phyloP scores from a whole-genome alignment of 2,329 filamentous ascomycete genomes.

The Macrophomina phaseolina region DNA sequence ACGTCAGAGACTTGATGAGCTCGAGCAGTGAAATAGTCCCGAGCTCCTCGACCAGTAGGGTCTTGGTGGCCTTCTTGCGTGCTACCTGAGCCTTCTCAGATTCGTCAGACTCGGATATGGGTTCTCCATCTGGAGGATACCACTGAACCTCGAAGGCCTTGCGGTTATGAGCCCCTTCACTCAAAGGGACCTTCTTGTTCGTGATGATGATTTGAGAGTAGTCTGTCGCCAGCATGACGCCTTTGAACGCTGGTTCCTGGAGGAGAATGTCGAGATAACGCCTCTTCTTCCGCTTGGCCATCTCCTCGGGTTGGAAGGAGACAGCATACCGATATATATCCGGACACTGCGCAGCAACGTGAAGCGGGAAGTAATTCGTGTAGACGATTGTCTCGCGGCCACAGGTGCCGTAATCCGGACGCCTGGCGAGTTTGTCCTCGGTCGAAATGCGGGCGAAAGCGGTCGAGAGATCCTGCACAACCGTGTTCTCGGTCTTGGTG shows the following conservation, averaged over 20 bases:
- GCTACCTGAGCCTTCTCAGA: slow-evolving; percentile 29
- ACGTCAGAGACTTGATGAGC: slow-evolving; percentile 53
- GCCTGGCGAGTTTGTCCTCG: slow-evolving; percentile 34
- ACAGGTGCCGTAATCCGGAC: slow-evolving; percentile 42
- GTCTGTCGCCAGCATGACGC: slow-evolving; percentile 45
- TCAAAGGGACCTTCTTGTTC: slow-evolving; percentile 35
- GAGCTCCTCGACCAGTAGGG: slow-evolving; percentile 33
- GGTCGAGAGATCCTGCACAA: slow-evolving; percentile 34
- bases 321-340: slow-evolving; percentile 39
- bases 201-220: slow-evolving; percentile 41
- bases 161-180: slow-evolving; percentile 26
- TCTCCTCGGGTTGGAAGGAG: slow-evolving; percentile 42
- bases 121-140: slow-evolving; percentile 37
- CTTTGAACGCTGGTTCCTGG: slow-evolving; percentile 38
- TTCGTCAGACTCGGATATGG: slow-evolving; percentile 33
- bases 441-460: slow-evolving; percentile 35
- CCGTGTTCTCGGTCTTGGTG: slow-evolving; percentile 38
- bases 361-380: slow-evolving; percentile 50
- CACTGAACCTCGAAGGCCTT: slow-evolving; percentile 36
- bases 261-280: slow-evolving; percentile 56
- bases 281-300: slow-evolving; percentile 52
- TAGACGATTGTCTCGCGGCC: slow-evolving; percentile 48
- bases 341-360: slow-evolving; percentile 32
- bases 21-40: slow-evolving; percentile 41
- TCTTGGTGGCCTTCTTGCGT: slow-evolving; percentile 34